These are phyloP conservation scores for Phytophthora kernoviae DNA, from an alignment of 352 stramenopile genomes.

Conservation along the genomic window DNA sequence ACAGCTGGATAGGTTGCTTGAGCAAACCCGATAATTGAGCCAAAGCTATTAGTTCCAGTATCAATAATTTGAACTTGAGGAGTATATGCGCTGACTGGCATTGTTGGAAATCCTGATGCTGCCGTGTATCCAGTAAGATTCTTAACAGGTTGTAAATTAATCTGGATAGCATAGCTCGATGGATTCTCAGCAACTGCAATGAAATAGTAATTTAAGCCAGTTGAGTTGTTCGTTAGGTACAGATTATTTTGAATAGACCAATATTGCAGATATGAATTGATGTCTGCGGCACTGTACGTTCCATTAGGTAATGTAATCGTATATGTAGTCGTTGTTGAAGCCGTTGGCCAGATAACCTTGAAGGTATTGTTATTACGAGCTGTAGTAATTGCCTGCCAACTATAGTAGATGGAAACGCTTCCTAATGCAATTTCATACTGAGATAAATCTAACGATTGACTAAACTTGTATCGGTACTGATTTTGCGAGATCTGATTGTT, in stretches of 20 bases:
- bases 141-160: background rate
- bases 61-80: too few relatives aligned
- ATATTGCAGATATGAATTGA: slow-evolving; percentile 32
- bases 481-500: background rate
- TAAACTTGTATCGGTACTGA: slow-evolving; percentile 1
- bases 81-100: too few relatives aligned
- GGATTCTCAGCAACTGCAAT: slow-evolving; percentile 24
- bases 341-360: slow-evolving; percentile 27
- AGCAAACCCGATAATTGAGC: too few relatives aligned
- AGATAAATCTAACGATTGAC: background rate
- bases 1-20: too few relatives aligned
- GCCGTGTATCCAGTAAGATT: background rate
- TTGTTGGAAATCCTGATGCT: too few relatives aligned
- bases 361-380: slow-evolving; percentile 5
- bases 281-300: slow-evolving; percentile 24
- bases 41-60: too few relatives aligned
- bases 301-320: slow-evolving; percentile 27
- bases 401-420: slow-evolving; percentile 1
- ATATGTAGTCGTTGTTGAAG: slow-evolving; percentile 22
- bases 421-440: slow-evolving; percentile 3
- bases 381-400: slow-evolving; percentile 2
- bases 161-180: slow-evolving; percentile 10
- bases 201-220: slow-evolving; percentile 25
- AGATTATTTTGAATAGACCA: slow-evolving; percentile 33
- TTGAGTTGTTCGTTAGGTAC: slow-evolving; percentile 29